Conservation (phyloP, 495 filamentous ascomycete species). For the Cercophora samala region DNA sequence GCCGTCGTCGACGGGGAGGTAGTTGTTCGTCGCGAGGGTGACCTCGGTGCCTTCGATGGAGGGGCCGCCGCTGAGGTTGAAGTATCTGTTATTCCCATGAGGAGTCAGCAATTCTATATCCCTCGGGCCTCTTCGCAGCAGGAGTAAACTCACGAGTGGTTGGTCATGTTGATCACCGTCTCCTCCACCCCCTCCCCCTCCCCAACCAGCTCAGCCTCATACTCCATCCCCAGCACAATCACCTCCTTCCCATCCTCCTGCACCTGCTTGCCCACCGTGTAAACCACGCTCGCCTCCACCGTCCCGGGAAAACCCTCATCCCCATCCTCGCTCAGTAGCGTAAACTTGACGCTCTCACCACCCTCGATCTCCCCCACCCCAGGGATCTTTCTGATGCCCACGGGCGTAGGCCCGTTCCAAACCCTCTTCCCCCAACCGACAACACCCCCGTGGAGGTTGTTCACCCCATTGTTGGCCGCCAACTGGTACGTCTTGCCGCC, state of each 20-base stretch:
- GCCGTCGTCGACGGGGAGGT: conserved; percentile 68
- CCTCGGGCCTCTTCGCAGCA: not conserved
- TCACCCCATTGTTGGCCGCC: conserved; percentile 69
- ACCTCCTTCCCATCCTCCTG: conserved; percentile 57
- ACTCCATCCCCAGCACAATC: conserved; percentile 75
- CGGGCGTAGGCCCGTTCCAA: conserved; percentile 70
- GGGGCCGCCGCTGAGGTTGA: conserved; percentile 69
- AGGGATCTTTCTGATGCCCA: conserved; percentile 46
- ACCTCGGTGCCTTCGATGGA: conserved; percentile 74
- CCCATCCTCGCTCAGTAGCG: conserved; percentile 65
- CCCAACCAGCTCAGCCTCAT: conserved; percentile 77
- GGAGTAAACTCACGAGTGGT: conserved; percentile 71
- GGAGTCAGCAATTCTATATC: conserved; percentile 7
- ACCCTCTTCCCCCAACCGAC: conserved; percentile 81
- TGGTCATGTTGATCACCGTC: conserved; percentile 87
- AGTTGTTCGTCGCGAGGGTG: conserved; percentile 63
- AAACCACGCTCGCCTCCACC: conserved; percentile 73
- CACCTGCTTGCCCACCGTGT: conserved; percentile 65
- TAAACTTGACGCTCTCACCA: conserved; percentile 73
- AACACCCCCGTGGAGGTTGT: conserved; percentile 77
- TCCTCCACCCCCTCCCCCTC: conserved; percentile 66
- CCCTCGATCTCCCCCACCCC: conserved; percentile 58
- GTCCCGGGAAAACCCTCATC: conserved; percentile 87
- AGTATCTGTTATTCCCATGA: conserved; percentile 61
- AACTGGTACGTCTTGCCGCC: conserved; percentile 63